These are phyloP conservation scores for Picochlorum sp. DNA, from an alignment of 139 green algal species.

Conservation along the genomic window DNA sequence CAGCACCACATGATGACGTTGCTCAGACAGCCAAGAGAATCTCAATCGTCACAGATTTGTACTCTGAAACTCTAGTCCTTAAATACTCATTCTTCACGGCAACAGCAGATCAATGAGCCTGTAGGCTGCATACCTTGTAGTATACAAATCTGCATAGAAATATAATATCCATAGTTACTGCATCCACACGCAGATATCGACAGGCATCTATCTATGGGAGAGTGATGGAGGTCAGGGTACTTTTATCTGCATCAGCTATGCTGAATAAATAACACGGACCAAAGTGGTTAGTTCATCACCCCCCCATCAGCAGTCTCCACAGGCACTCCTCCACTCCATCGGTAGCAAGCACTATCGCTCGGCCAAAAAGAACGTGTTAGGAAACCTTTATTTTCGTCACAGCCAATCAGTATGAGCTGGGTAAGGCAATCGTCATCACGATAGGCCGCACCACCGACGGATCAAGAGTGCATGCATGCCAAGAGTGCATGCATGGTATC, in stretches of 20 bases:
- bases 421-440: slow-evolving; percentile 30
- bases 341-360: neutral
- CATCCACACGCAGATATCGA: neutral
- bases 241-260: slow-evolving; percentile 46
- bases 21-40: no score
- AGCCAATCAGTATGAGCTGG: slow-evolving; percentile 33
- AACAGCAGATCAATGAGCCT: slow-evolving; percentile 18
- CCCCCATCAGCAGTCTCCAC: slow-evolving; percentile 5
- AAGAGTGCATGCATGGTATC: neutral
- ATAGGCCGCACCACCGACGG: neutral
- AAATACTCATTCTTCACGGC: neutral
- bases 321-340: slow-evolving; percentile 1
- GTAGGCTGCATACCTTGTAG: no score
- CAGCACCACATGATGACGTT: no score
- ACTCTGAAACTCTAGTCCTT: slow-evolving; percentile 4
- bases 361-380: slow-evolving; percentile 23
- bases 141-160: neutral
- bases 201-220: neutral
- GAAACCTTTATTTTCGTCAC: slow-evolving; percentile 32
- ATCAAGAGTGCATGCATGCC: neutral
- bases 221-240: slow-evolving; percentile 10
- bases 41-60: neutral
- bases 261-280: slow-evolving; percentile 72
- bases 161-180: neutral
- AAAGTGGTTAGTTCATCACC: slow-evolving; percentile 39